Evolutionary conservation across 805 yeast species (phyloP), one percentile per base, ranked within the genome.

Genomic region (Naumovozyma castellii): DNA sequence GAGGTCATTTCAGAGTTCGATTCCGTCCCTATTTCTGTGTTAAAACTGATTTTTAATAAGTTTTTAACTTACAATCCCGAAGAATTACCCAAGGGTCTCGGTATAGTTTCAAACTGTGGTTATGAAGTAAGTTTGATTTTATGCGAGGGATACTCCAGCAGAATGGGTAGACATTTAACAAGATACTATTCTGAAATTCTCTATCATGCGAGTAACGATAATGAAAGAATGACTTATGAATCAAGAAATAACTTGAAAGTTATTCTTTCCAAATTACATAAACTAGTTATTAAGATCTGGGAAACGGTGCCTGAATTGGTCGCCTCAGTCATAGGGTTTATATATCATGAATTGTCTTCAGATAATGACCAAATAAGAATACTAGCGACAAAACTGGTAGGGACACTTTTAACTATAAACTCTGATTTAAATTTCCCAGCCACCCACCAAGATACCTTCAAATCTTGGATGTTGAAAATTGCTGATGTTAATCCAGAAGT

Each of bases 321-420:
- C 9, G 69, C 74, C 3, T 75, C 92, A 1, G 81, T 83, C 0
- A 75, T 84, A 69, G 92, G 94, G 0, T 71, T 84, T 38, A 65
- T 87, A 3, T 84, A 84, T 47, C 86, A 84, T 50, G 94, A 87
- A 48, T 62, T 87, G 32, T 76, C 76, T 42, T 85, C 94, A 0
- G 84, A 80, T 32, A 73, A 78, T 47, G 76, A 74, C 22, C 58
- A 66, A 13, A 67, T 83, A 15, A 70, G 96, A 46, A 54, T 69
- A 0, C 59, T 81, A 39, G 87, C 95, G 0, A 82, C 94, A 0
- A 73, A 73, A 34, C 74, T 92, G 0, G 71, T 88, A 2, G 90
- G 94, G 0, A 60, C 69, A 32, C 75, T 88, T 54, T 56, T 86
- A 1, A 62, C 75, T 0, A 56, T 65, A 10, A 59, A 61, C 8